phyloP scores from a whole-genome alignment of 352 stramenopile genomes.

The Pythium apleroticum region DNA sequence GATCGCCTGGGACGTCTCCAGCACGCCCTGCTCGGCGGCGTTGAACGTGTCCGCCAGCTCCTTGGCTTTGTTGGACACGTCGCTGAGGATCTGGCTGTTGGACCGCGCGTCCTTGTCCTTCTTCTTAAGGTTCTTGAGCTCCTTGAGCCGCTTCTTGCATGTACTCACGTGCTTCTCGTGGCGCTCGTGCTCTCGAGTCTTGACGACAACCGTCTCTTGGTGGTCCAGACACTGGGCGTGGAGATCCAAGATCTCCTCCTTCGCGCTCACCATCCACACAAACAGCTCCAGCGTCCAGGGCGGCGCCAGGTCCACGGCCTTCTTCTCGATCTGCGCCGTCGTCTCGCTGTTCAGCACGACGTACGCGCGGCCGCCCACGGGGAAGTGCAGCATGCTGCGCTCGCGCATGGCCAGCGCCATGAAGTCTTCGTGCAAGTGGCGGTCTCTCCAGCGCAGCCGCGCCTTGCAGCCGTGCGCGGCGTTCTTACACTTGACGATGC shows the following conservation, averaged over 20 bases:
- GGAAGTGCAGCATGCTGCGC: slow-evolving; percentile 54
- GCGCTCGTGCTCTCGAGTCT: slow-evolving; percentile 36
- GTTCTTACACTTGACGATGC: slow-evolving; percentile 71
- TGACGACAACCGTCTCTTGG: slow-evolving; percentile 37
- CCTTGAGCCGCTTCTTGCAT: slow-evolving; percentile 45
- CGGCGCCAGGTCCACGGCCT: slow-evolving; percentile 41
- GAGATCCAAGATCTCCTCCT: slow-evolving; percentile 56
- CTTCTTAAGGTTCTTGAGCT: slow-evolving; percentile 27
- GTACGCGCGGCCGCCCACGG: slow-evolving; percentile 42
- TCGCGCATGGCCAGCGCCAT: slow-evolving; percentile 39
- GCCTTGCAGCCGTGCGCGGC: slow-evolving; percentile 57
- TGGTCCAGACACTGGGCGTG: slow-evolving; percentile 39
- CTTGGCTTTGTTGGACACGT: slow-evolving; percentile 37
- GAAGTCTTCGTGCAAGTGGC: slow-evolving; percentile 70
- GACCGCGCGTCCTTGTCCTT: slow-evolving; percentile 7
- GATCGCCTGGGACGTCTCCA: slow-evolving; percentile 36
- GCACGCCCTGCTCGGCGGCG: slow-evolving; percentile 38
- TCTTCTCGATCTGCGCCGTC: slow-evolving; percentile 5
- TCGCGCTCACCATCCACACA: slow-evolving; percentile 49
- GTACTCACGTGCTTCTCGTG: slow-evolving; percentile 41
- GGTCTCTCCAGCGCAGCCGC: slow-evolving; percentile 60
- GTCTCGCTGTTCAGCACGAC: slow-evolving; percentile 37
- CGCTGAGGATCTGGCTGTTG: slow-evolving; percentile 19
- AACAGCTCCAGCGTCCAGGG: slow-evolving; percentile 76
- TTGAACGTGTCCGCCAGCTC: slow-evolving; percentile 59